Conservation (phyloP, 805 yeast genomes). For the Kurtzmaniella cleridarum region DNA sequence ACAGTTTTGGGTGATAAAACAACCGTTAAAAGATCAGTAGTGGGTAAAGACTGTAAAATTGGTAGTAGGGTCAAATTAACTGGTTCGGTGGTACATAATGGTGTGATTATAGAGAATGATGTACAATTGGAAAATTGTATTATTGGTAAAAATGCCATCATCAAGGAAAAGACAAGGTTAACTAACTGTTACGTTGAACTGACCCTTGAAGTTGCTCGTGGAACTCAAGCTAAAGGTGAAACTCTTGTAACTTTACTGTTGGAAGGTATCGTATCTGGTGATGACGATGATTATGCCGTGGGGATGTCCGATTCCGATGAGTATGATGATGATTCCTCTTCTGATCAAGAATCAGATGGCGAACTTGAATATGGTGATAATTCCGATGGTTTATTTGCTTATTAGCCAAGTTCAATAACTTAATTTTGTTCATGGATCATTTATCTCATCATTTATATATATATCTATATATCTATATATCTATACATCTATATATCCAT, state of each 20-base stretch:
- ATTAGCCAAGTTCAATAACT: too few species aligned
- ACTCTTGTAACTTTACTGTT: conserved; percentile 42
- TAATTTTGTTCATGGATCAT: too few species aligned
- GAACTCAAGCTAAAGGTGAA: conserved; percentile 53
- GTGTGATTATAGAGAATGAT: conserved; percentile 74
- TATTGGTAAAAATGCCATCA: conserved; percentile 62
- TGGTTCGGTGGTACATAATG: conserved; percentile 75
- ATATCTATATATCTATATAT: too few species aligned
- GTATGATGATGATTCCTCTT: conserved; percentile 36
- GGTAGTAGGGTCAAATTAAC: conserved; percentile 86
- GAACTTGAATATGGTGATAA: conserved; percentile 56
- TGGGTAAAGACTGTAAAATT: conserved; percentile 68
- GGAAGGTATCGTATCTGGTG: conserved; percentile 33
- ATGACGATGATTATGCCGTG: conserved; percentile 24
- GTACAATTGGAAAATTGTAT: conserved; percentile 80
- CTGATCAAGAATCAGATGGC: conserved; percentile 35
- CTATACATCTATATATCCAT: too few species aligned
- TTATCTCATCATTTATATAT: too few species aligned
- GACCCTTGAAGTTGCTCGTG: conserved; percentile 58
- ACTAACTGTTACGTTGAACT: conserved; percentile 86
- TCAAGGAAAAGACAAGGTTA: conserved; percentile 61
- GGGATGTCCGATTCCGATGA: conserved; percentile 25
- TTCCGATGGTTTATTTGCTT: conserved; percentile 46
- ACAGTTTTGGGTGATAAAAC: conserved; percentile 77
- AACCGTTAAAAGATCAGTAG: conserved; percentile 77